A percentile compares a stretch with the other conserved stretches of the same genome.
Conservation (phyloP, 2,329 filamentous ascomycete species). For the Exophiala oligosperma region DNA sequence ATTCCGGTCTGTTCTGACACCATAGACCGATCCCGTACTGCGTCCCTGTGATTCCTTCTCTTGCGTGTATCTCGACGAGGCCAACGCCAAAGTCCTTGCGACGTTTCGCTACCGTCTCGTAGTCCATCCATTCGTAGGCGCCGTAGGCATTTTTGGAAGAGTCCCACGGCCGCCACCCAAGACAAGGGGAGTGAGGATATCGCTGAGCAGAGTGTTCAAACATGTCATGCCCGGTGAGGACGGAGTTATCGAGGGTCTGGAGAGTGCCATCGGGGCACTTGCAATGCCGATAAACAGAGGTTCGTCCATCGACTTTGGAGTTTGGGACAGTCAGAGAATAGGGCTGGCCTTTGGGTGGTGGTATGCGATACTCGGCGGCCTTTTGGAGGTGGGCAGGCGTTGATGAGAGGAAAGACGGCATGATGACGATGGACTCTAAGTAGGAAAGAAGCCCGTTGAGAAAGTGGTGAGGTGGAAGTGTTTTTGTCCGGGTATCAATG, state of each 20-base stretch:
- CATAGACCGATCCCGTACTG: slow-evolving; percentile 79
- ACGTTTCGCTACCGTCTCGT: slow-evolving; percentile 73
- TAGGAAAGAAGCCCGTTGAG: neutral
- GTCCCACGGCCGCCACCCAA: slow-evolving; percentile 82
- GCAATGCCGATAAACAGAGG: slow-evolving; percentile 80
- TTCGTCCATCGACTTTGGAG: slow-evolving; percentile 70
- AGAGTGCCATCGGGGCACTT: slow-evolving; percentile 71
- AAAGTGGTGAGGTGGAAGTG: neutral
- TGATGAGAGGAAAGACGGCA: slow-evolving; percentile 39
- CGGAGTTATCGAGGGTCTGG: slow-evolving; percentile 68
- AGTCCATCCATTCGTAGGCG: slow-evolving; percentile 81
- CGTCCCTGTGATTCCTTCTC: slow-evolving; percentile 63
- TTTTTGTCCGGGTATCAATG: neutral
- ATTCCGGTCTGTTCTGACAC: slow-evolving; percentile 85
- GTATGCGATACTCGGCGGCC: slow-evolving; percentile 54
- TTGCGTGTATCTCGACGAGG: slow-evolving; percentile 76
- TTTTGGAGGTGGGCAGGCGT: slow-evolving; percentile 38
- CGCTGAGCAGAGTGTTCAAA: slow-evolving; percentile 63
- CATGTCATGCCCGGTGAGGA: slow-evolving; percentile 73
- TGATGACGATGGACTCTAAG: slow-evolving; percentile 19
- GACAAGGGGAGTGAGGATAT: slow-evolving; percentile 55
- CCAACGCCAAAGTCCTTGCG: slow-evolving; percentile 84
- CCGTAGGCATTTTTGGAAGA: slow-evolving; percentile 70
- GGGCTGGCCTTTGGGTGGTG: slow-evolving; percentile 72
- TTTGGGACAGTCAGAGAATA: slow-evolving; percentile 78